A percentile compares a stretch with the other conserved stretches of the same genome.
These are phyloP conservation scores for Hymenoscyphus fructigenus DNA, from an alignment of 2,329 filamentous ascomycete genomes.

Conservation along the genomic window DNA sequence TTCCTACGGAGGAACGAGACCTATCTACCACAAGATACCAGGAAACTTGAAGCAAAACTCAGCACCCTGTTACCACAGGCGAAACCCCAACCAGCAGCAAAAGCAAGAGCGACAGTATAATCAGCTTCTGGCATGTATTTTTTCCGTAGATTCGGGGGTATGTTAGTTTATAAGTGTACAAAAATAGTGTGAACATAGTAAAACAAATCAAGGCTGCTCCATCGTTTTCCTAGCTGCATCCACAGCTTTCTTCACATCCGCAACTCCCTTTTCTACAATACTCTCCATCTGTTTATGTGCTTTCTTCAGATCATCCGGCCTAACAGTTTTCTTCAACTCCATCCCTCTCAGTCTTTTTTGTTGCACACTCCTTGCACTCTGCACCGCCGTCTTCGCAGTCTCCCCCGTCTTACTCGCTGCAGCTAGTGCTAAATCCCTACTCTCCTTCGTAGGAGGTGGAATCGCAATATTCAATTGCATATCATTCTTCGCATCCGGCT, in stretches of 20 bases:
- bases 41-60: slow-evolving; percentile 33
- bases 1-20: slow-evolving; percentile 35
- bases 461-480: slow-evolving; percentile 54
- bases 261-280: slow-evolving; percentile 37
- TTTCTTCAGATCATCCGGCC: slow-evolving; percentile 41
- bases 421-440: slow-evolving; percentile 40
- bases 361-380: slow-evolving; percentile 36
- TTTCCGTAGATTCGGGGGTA: background rate
- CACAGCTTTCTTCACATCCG: slow-evolving; percentile 39
- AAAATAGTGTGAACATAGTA: slow-evolving; percentile 10
- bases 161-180: slow-evolving; percentile 24
- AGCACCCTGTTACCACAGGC: slow-evolving; percentile 26
- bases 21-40: slow-evolving; percentile 32
- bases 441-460: slow-evolving; percentile 57
- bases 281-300: slow-evolving; percentile 42
- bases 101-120: slow-evolving; percentile 6
- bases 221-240: slow-evolving; percentile 39
- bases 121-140: background rate
- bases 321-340: slow-evolving; percentile 36
- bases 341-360: slow-evolving; percentile 39
- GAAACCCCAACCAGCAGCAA: slow-evolving; percentile 9
- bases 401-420: slow-evolving; percentile 37
- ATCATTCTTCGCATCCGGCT: slow-evolving; percentile 47
- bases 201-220: slow-evolving; percentile 31
- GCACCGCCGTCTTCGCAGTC: slow-evolving; percentile 31